Evolutionary conservation across 495 filamentous ascomycete species (phyloP), one percentile per base, ranked within the genome.

Genomic region (Saxophila tyrrhenica): DNA sequence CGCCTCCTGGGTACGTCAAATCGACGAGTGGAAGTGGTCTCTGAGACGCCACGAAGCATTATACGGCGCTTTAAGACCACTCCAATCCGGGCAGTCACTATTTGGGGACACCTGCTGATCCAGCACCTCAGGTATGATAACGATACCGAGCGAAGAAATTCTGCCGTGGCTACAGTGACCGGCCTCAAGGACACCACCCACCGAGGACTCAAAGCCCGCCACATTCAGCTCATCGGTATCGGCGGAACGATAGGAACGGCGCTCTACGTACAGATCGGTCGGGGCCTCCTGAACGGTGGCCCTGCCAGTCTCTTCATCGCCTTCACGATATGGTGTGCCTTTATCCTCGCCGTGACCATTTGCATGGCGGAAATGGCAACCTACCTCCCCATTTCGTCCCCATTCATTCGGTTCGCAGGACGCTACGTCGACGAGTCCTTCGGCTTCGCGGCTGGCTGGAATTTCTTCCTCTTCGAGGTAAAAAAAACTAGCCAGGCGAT

Each of bases 161-260:
- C 47, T 20, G 47, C 47, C 2, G 25, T 15, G 2, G 22, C 23
- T 15, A 49, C 23, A 10, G 23, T 25, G 22, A 22, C 47, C n/a
- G 47, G 47, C 8, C 47, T 49, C 47, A 17, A 49, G 41, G 47
- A 49, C 25, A 49, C 47, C 11, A 81, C 78, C 9, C 73, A 76
- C 16, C 79, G 82, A 9, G 77, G 73, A 58, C 68, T 86, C 21
- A 80, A 80, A 51, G 76, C 80, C 19, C 72, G 83, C 45, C 83
- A 87, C 63, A 78, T 86, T 51, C 81, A 86, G 60, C 69, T 89
- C 52, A 88, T 88, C 50, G 84, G 81, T 39, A 81, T 88, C 59
- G 85, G 85, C 38, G 85, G 85, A 32, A 81, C 80, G 32, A 89
- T 88, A 62, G 85, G 86, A n/a, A 89, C 86, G n/a, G 85, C 78